These are phyloP conservation scores for Emmonsia crescens DNA, from an alignment of 2,329 filamentous ascomycete genomes.

Conservation along the genomic window DNA sequence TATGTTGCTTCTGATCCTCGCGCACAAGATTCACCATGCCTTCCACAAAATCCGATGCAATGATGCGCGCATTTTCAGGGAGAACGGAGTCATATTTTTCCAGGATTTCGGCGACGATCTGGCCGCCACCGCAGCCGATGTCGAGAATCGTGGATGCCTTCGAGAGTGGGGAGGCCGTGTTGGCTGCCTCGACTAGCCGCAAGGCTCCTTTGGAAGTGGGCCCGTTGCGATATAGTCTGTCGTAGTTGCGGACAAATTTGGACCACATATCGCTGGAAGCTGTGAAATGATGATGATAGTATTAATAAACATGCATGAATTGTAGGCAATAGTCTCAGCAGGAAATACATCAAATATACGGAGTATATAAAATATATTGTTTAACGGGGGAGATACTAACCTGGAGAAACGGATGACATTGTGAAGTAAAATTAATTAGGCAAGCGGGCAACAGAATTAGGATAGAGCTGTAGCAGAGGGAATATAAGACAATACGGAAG, in stretches of 20 bases:
- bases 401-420: not conserved
- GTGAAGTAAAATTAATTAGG: not conserved
- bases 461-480: not conserved
- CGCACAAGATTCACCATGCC: not conserved
- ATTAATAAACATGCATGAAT: not conserved
- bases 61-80: not conserved
- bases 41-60: conserved; percentile 2
- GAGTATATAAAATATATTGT: too few relatives aligned
- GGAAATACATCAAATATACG: too few relatives aligned
- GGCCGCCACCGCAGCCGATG: not conserved
- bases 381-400: not conserved
- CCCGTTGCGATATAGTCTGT: not conserved
- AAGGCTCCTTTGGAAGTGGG: not conserved
- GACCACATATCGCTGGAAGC: not conserved
- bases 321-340: not conserved
- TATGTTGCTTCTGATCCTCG: not conserved
- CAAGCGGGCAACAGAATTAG: not conserved
- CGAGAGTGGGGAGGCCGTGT: not conserved
- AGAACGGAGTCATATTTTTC: not conserved
- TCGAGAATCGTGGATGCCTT: not conserved
- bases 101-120: not conserved
- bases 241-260: not conserved
- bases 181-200: not conserved
- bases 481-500: not conserved
- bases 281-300: not conserved